Percentiles rank a stretch among this genome's conserved stretches.
Evolutionary conservation across 140 eudicot species (phyloP).

Genomic region (Stevia rebaudiana): DNA sequence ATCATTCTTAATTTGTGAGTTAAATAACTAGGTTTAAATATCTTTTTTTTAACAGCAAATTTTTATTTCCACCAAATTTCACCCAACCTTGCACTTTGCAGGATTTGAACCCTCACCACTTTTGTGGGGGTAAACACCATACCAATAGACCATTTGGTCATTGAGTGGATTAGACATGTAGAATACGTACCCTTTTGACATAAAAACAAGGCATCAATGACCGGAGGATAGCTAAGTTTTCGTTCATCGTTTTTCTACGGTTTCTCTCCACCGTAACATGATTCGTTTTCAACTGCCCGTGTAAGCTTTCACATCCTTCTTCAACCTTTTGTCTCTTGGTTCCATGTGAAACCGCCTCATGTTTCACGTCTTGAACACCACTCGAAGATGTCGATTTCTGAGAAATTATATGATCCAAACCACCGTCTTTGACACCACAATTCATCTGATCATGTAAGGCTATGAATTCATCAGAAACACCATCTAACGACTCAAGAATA

Average conservation of each 20-base stretch:
- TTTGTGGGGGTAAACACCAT: too few relatives aligned
- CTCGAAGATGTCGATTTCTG: slow-evolving; percentile 1
- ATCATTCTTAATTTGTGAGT: too few relatives aligned
- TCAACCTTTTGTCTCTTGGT: slow-evolving; percentile 27
- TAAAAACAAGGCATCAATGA: slow-evolving; percentile 92
- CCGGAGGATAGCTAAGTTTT: slow-evolving; percentile 68
- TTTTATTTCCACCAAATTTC: too few relatives aligned
- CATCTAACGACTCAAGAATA: slow-evolving; percentile 39
- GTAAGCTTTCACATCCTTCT: slow-evolving; percentile 20
- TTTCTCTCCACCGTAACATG: slow-evolving; percentile 91
- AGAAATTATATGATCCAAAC: slow-evolving; percentile 29
- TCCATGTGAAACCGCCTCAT: not conserved
- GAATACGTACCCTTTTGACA: slow-evolving; percentile 51
- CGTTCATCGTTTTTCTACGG: slow-evolving; percentile 93
- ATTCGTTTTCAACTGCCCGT: slow-evolving; percentile 40
- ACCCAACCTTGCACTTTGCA: too few relatives aligned
- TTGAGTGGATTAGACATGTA: too few relatives aligned
- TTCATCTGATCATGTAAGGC: not conserved
- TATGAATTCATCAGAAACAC: slow-evolving; percentile 26
- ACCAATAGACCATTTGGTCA: too few relatives aligned
- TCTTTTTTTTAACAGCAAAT: too few relatives aligned
- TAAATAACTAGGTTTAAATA: too few relatives aligned
- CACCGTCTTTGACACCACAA: not conserved
- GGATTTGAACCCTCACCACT: too few relatives aligned
- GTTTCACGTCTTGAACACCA: slow-evolving; percentile 2